phyloP scores from a whole-genome alignment of 2,329 filamentous ascomycete species.

The Hypomyces rosellus region DNA sequence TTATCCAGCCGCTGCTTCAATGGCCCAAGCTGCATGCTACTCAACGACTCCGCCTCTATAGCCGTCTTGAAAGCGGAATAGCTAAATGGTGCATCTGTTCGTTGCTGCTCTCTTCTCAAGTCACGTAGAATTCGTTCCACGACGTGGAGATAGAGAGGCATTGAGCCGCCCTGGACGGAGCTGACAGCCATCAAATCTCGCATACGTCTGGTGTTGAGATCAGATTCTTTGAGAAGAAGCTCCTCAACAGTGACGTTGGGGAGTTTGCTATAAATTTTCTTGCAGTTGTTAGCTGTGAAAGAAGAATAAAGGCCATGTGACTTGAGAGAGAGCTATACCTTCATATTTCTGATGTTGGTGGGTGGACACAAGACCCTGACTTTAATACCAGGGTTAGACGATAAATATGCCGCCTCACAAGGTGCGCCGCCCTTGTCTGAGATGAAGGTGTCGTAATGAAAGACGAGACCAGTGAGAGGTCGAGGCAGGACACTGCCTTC shows the following conservation, averaged over 20 bases:
- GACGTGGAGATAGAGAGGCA: conserved; percentile 54
- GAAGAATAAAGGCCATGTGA: neutral
- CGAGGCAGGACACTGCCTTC: conserved; percentile 38
- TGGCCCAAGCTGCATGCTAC: conserved; percentile 43
- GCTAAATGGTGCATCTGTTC: conserved; percentile 32
- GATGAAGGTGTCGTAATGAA: conserved; percentile 56
- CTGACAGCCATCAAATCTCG: conserved; percentile 53
- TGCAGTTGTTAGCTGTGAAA: neutral
- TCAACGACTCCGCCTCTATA: conserved; percentile 31
- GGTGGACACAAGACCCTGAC: conserved; percentile 50
- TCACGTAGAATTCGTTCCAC: conserved; percentile 50
- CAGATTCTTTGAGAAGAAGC: conserved; percentile 42
- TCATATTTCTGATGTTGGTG: conserved; percentile 41
- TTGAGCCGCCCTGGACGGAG: conserved; percentile 21
- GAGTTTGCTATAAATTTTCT: conserved; percentile 2
- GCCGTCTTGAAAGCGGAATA: conserved; percentile 42
- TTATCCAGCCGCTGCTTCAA: conserved; percentile 37
- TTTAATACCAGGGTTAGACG: conserved; percentile 33
- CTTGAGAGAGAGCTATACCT: conserved; percentile 18
- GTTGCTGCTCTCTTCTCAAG: conserved; percentile 43
- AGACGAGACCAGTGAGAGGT: conserved; percentile 55
- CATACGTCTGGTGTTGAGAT: conserved; percentile 54
- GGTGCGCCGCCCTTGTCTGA: conserved; percentile 41
- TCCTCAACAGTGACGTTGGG: conserved; percentile 40
- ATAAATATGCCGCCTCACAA: conserved; percentile 55